phyloP scores from a whole-genome alignment of 129 eudicot genomes.

The Saussurea involucrata region DNA sequence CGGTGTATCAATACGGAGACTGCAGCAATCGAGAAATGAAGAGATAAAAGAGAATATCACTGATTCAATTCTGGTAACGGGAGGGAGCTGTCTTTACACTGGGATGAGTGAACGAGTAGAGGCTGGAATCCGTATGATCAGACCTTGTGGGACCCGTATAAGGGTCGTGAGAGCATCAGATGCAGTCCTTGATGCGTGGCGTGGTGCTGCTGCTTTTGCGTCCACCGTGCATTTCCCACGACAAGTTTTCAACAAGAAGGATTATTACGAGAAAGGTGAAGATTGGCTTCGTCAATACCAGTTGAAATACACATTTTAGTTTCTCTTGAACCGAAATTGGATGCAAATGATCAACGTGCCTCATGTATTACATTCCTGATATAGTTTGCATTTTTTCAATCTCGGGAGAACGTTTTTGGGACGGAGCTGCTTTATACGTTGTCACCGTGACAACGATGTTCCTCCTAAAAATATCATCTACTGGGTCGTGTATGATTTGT shows the following conservation, averaged over 20 bases:
- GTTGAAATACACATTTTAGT: conserved; percentile 57
- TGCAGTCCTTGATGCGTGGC: conserved; percentile 89
- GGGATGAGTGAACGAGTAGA: conserved; percentile 87
- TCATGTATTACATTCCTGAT: too few species aligned
- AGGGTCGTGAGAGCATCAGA: conserved; percentile 54
- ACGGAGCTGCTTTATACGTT: too few species aligned
- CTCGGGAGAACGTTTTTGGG: too few species aligned
- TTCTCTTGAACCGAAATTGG: not conserved
- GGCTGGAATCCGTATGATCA: conserved; percentile 82
- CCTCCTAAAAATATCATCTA: too few species aligned
- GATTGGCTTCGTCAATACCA: conserved; percentile 81
- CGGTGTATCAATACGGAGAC: conserved; percentile 57
- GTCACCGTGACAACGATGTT: too few species aligned
- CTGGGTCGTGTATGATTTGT: too few species aligned
- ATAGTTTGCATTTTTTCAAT: too few species aligned
- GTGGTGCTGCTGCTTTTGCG: conserved; percentile 86
- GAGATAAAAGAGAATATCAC: conserved; percentile 60
- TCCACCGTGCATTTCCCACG: conserved; percentile 51
- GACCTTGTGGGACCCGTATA: conserved; percentile 85
- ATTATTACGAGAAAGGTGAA: conserved; percentile 90
- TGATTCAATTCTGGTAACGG: conserved; percentile 67
- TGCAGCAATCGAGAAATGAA: conserved; percentile 41
- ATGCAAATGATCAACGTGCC: too few species aligned
- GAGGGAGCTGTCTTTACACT: conserved; percentile 82
- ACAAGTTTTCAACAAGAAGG: conserved; percentile 64